Conservation (phyloP, 176 grass and related monocot species). For the Carex pumila region DNA sequence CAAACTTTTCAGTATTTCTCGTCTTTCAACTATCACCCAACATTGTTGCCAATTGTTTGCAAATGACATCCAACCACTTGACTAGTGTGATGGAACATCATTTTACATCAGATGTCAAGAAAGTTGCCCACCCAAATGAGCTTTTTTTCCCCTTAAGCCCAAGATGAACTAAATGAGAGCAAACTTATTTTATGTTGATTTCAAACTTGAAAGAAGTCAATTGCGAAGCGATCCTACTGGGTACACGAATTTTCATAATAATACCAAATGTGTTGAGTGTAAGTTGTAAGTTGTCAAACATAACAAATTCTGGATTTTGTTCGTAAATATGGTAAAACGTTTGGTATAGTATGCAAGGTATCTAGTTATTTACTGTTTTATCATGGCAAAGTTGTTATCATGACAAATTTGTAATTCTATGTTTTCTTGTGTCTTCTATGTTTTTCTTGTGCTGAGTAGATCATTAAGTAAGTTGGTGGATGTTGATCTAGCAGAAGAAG, state of each 20-base stretch:
- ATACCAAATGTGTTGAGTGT: background rate
- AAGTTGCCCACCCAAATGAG: background rate
- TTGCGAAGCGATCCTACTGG: background rate
- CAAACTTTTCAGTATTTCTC: background rate
- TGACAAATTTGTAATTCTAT: background rate
- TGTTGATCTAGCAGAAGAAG: constrained; percentile 93
- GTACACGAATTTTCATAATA: background rate
- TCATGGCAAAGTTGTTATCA: background rate
- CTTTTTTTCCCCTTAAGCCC: background rate
- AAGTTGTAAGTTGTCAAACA: background rate
- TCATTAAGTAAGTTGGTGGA: constrained; percentile 79
- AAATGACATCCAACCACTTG: background rate
- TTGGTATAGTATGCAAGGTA: background rate
- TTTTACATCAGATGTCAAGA: background rate
- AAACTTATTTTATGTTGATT: background rate
- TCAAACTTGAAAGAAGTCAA: background rate
- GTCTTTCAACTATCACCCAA: background rate
- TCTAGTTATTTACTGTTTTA: background rate
- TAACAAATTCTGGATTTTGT: constrained; percentile 1
- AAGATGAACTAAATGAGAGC: background rate
- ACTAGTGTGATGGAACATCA: background rate
- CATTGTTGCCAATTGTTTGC: background rate
- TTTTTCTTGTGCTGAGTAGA: constrained; percentile 35
- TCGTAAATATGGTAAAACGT: background rate
- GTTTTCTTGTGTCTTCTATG: background rate